These are phyloP conservation scores for Aspergillus spinulosporus DNA, from an alignment of 2,329 filamentous ascomycete species.

Conservation along the genomic window DNA sequence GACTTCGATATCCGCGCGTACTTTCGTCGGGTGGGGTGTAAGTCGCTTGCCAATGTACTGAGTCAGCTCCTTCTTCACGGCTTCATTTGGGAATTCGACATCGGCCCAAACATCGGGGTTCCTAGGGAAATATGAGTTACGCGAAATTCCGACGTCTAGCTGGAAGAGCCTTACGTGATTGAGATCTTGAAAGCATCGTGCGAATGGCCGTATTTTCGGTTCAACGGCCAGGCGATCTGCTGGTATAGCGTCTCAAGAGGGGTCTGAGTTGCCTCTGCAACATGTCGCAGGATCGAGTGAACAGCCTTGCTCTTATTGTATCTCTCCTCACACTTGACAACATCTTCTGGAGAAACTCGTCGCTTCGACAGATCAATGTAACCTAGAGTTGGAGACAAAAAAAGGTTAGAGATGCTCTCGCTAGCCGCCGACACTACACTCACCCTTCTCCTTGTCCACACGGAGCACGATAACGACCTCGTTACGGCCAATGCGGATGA, in stretches of 20 bases:
- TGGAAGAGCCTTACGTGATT: constrained; percentile 71
- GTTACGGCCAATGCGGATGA: constrained; percentile 96
- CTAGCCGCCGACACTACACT: constrained; percentile 25
- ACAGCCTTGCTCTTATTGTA: constrained; percentile 99
- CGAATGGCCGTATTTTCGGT: constrained; percentile 95
- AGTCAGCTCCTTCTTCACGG: constrained; percentile 85
- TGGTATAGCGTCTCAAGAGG: constrained; percentile 96
- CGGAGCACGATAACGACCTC: constrained; percentile 97
- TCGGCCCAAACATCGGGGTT: constrained; percentile 97
- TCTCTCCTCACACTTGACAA: constrained; percentile 96
- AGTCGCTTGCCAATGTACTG: constrained; percentile 96
- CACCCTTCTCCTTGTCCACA: constrained; percentile 98
- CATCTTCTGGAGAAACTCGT: constrained; percentile 94
- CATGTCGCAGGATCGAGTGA: constrained; percentile 97
- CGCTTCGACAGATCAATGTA: constrained; percentile 99
- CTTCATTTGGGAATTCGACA: constrained; percentile 80
- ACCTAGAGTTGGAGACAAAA: constrained; percentile 48
- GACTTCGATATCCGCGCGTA: constrained; percentile 95
- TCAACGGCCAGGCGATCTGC: constrained; percentile 92
- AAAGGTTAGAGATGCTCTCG: constrained; percentile 22
- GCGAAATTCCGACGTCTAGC: not conserved
- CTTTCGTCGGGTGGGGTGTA: constrained; percentile 97
- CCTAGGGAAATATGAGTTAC: constrained; percentile 50
- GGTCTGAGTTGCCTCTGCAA: constrained; percentile 91
- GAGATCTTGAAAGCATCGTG: constrained; percentile 99